Conservation (phyloP, 805 yeast species). For the Teunomyces tritomae region DNA sequence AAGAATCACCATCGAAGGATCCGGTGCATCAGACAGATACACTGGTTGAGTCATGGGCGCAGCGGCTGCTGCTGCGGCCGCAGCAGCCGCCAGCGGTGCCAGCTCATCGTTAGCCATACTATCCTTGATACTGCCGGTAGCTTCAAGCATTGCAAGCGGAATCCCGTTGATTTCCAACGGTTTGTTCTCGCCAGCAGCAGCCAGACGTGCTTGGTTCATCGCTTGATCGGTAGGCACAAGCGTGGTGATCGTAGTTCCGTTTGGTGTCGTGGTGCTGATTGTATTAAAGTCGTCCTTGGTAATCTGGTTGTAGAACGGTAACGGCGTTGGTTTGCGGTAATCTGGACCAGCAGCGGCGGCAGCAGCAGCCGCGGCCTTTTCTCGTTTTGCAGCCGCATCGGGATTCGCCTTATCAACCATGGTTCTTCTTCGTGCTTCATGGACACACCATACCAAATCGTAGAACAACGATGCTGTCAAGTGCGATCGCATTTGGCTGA, state of each 20-base stretch:
- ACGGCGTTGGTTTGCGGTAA: conserved; percentile 54
- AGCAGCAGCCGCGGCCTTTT: conserved; percentile 8
- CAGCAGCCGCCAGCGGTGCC: neutral
- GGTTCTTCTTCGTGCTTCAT: conserved; percentile 81
- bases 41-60: neutral
- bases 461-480: conserved; percentile 87
- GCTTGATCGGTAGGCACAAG: conserved; percentile 85
- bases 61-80: neutral
- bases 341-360: conserved; percentile 3
- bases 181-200: conserved; percentile 52
- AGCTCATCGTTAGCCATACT: conserved; percentile 3
- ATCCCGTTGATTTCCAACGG: conserved; percentile 67
- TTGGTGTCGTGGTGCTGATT: conserved; percentile 81
- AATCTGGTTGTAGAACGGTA: conserved; percentile 89
- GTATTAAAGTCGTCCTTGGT: conserved; percentile 86
- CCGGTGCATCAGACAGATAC: neutral
- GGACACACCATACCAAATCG: conserved; percentile 91
- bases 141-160: conserved; percentile 69
- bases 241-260: conserved; percentile 88
- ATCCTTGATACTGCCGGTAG: conserved; percentile 64
- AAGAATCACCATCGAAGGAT: neutral
- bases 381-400: conserved; percentile 1
- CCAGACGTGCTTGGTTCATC: conserved; percentile 55
- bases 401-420: conserved; percentile 27
- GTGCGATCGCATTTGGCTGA: conserved; percentile 87